Base-by-base conservation (phyloP, 208 protist species). In the Crithidia mellificae region DNA sequence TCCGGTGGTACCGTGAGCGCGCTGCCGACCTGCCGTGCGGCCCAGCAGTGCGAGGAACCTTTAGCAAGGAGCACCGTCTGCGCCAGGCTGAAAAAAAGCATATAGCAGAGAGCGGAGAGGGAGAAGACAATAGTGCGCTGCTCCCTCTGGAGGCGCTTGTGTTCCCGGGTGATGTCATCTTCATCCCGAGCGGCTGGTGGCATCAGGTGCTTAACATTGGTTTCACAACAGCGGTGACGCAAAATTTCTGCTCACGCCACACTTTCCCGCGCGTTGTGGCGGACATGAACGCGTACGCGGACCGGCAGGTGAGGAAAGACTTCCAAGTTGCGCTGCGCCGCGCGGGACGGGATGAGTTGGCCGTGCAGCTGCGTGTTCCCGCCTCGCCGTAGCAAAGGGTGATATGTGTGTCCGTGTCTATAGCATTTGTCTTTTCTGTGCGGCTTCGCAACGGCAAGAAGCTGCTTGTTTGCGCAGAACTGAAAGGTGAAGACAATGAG, bases 111-210 rank as follows among this genome's bases (percentile, higher is more conserved):
- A n/a, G n/a, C n/a, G n/a, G n/a, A n/a, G n/a, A n/a, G n/a, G n/a
- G n/a, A n/a, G n/a, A n/a, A n/a, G n/a, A n/a, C n/a, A n/a, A n/a
- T n/a, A n/a, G n/a, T n/a, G n/a, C n/a, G n/a, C n/a, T n/a, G n/a
- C n/a, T n/a, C n/a, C n/a, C n/a, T n/a, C 91, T 92, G 70, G 87
- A 96, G 76, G 92, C 85, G 59, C 83, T 96, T 54, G 92, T 84
- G 52, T 83, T 91, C 69, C 83, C 89, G 12, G 92, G 92, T 19
- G 92, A 97, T 62, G 93, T 93, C 47, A 89, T 97, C 77, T 97
- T 93, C 55, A 77, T 97, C 41, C 92, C 92, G 47, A 84, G 86
- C 64, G 90, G 90, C 30, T 97, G 92, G 92, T 97, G 92, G 92
- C 92, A 97, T 76, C 90, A 72, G 64, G 85, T 94, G 32, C 85